Evolutionary conservation across 768 basidiomycete species (phyloP), one percentile per base, ranked within the genome.

Genomic region (Lepiota brunneoincarnata): DNA sequence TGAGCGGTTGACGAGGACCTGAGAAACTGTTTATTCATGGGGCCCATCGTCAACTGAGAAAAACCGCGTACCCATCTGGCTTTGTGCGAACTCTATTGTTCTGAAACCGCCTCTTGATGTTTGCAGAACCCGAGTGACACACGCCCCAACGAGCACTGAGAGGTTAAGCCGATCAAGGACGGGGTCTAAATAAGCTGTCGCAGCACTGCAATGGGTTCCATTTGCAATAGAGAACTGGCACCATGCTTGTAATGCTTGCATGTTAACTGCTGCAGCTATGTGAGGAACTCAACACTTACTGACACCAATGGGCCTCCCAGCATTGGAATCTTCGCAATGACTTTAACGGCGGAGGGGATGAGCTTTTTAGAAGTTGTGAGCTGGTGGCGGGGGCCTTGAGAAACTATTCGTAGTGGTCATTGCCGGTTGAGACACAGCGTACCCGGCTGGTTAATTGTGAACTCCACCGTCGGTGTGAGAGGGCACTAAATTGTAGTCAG

Each of bases 311-410:
- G 43, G 52, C 36, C 49, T 45, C 4, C 59, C 59, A 3, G 52
- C 55, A 21, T 57, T 57, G n/a, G 37, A 14, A 37, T 59, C 59
- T 18, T 51, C 37, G 40, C 0, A 64, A 64, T 46, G 74, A n/a
- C n/a, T n/a, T n/a, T n/a, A n/a, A n/a, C 75, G 0, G 72, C 69
- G 3, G 67, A 73, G 47, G 61, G 58, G 0, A 76, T 71, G 0
- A 72, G 75, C 2, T 74, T 67, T n/a, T n/a, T n/a, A n/a, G n/a
- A n/a, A n/a, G n/a, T n/a, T n/a, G n/a, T n/a, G n/a, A n/a, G n/a
- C n/a, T n/a, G n/a, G n/a, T n/a, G n/a, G n/a, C n/a, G n/a, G n/a
- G n/a, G n/a, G n/a, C n/a, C n/a, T n/a, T n/a, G n/a, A n/a, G n/a
- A n/a, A n/a, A n/a, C n/a, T n/a, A n/a, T n/a, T n/a, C n/a, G n/a